These are phyloP conservation scores for Paramecium primaurelia DNA, from an alignment of 73 alveolate species.

Conservation along the genomic window DNA sequence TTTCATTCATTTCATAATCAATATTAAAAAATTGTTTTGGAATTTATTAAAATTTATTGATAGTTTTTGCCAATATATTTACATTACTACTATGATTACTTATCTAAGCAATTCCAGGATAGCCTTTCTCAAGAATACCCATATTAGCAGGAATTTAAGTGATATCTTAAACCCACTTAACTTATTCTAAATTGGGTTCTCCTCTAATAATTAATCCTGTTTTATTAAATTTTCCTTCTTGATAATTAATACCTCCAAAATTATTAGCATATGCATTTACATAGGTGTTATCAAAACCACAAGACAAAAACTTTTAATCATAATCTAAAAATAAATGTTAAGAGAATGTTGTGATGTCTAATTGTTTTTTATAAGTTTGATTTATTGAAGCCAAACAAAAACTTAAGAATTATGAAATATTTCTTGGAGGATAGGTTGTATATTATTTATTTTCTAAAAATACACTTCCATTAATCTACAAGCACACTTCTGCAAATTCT, in stretches of 20 bases:
- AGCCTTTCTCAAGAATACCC: not conserved
- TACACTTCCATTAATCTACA: not conserved
- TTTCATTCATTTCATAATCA: not conserved
- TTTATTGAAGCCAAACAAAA: not conserved
- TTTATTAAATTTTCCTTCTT: not conserved
- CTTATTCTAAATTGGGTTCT: not conserved
- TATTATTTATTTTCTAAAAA: not conserved
- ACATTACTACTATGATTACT: not conserved
- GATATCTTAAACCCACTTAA: not conserved
- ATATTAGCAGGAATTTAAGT: not conserved
- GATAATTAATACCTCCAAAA: not conserved
- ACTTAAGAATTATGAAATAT: not conserved
- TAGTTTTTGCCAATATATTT: not conserved
- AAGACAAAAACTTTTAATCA: not conserved
- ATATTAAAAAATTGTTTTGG: not conserved
- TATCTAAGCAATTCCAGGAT: not conserved
- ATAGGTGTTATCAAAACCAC: conserved; percentile 7
- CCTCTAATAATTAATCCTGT: not conserved
- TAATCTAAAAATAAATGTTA: not conserved
- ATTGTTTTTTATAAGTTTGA: not conserved
- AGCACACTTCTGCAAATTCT: not conserved
- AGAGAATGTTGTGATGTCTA: not conserved
- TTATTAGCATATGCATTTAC: not conserved
- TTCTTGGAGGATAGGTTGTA: not conserved
- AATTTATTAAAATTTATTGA: not conserved